Evolutionary conservation across 2,329 filamentous ascomycete species (phyloP).

Genomic region (Penicillium frequentans): DNA sequence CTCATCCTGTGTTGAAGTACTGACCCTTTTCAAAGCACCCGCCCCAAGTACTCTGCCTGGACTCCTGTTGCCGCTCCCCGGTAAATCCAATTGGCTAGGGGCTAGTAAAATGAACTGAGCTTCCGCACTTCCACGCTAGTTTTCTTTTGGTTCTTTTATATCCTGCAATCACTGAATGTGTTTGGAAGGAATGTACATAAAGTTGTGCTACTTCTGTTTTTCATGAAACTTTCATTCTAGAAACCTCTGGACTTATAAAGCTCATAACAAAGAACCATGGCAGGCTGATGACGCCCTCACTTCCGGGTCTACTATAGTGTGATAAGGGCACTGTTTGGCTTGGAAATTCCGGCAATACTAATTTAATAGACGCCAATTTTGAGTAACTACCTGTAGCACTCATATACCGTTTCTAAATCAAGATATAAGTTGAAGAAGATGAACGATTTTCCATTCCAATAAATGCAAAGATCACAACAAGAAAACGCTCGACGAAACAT

Average conservation of each 20-base stretch:
- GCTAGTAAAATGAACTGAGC: slow-evolving; percentile 19
- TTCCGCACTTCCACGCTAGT: slow-evolving; percentile 10
- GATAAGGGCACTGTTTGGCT: no score
- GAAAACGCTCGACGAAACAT: slow-evolving; percentile 5
- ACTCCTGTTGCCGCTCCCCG: slow-evolving; percentile 37
- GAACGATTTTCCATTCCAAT: slow-evolving; percentile 11
- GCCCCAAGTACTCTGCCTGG: slow-evolving; percentile 38
- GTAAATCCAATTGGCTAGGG: slow-evolving; percentile 21
- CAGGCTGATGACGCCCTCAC: no score
- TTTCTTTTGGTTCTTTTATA: slow-evolving; percentile 10
- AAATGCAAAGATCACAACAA: slow-evolving; percentile 2
- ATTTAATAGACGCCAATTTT: not conserved
- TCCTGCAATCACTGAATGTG: slow-evolving; percentile 4
- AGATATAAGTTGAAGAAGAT: not conserved
- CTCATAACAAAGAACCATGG: not conserved
- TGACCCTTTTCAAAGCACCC: slow-evolving; percentile 23
- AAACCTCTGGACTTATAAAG: slow-evolving; percentile 2
- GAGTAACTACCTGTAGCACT: not conserved
- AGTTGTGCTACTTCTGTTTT: slow-evolving; percentile 31
- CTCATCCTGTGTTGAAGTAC: not conserved
- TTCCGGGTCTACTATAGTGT: no score
- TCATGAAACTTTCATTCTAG: slow-evolving; percentile 14
- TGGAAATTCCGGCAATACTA: no score
- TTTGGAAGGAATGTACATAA: slow-evolving; percentile 36
- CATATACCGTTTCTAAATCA: no score